Evolutionary conservation across 306 rosid genomes (phyloP).

Genomic region (Rosa lucieae): DNA sequence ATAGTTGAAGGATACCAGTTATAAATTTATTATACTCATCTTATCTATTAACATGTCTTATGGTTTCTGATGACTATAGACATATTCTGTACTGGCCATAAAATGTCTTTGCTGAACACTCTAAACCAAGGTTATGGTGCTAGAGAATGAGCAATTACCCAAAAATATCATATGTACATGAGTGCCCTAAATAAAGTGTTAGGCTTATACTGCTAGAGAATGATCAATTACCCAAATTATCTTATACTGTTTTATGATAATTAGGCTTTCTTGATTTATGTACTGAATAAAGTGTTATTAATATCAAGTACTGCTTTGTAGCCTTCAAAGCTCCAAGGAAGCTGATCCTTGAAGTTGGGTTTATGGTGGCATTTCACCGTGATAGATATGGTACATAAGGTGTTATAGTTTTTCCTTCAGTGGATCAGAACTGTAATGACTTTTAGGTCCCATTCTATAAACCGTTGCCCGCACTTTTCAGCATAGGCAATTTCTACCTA

Average conservation of each 20-base stretch:
- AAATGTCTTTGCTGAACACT: too few species aligned
- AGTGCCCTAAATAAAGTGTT: too few species aligned
- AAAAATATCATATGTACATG: too few species aligned
- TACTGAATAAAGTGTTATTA: not conserved
- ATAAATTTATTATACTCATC: too few species aligned
- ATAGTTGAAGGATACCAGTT: too few species aligned
- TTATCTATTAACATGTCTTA: too few species aligned
- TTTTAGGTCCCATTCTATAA: conserved; percentile 15
- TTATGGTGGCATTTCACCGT: conserved; percentile 89
- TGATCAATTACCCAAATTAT: rapidly evolving
- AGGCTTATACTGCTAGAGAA: too few species aligned
- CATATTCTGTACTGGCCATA: too few species aligned
- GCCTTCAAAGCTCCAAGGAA: conserved; percentile 93
- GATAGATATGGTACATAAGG: conserved; percentile 73
- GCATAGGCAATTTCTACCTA: not conserved
- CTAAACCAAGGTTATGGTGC: too few species aligned
- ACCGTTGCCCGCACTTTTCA: conserved; percentile 1
- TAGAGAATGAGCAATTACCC: too few species aligned
- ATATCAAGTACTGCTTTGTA: conserved; percentile 31
- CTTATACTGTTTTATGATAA: not conserved
- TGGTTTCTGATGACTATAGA: too few species aligned
- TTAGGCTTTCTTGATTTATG: not conserved
- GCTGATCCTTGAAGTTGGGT: conserved; percentile 87
- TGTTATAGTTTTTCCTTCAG: conserved; percentile 8
- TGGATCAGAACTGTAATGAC: not conserved